A percentile compares a stretch with the other conserved stretches of the same genome.
phyloP scores from a whole-genome alignment of 2,329 filamentous ascomycete genomes.

The Trichoderma citrinoviride region DNA sequence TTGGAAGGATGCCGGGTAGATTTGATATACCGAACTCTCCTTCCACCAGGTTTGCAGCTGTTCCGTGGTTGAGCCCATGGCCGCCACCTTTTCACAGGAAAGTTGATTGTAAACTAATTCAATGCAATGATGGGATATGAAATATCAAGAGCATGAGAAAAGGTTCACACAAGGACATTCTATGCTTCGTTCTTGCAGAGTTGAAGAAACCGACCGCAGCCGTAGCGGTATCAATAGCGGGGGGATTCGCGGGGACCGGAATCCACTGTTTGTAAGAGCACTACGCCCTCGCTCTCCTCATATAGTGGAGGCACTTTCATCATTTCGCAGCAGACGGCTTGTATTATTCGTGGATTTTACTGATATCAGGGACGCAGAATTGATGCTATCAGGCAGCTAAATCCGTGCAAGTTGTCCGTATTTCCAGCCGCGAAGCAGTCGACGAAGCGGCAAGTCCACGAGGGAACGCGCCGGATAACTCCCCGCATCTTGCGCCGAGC shows the following conservation, averaged over 20 bases:
- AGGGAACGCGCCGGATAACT: slow-evolving; percentile 7
- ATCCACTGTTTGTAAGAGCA: slow-evolving; percentile 1
- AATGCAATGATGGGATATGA: background rate
- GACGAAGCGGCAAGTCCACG: background rate
- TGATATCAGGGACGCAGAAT: background rate
- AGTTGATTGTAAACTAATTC: background rate
- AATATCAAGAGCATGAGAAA: background rate
- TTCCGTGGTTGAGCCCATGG: slow-evolving; percentile 28
- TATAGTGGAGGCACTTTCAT: slow-evolving; percentile 16
- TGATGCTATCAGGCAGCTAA: background rate
- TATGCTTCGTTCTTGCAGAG: background rate
- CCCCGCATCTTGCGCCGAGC: slow-evolving; percentile 2
- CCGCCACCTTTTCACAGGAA: background rate
- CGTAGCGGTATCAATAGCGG: background rate
- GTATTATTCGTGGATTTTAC: background rate
- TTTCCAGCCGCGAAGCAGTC: background rate
- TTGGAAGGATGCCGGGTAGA: slow-evolving; percentile 61
- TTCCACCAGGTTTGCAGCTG: slow-evolving; percentile 54
- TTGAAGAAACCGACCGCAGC: background rate
- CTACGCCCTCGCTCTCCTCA: background rate
- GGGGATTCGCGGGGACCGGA: slow-evolving; percentile 7
- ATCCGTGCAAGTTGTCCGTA: background rate
- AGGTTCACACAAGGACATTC: background rate
- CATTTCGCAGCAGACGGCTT: background rate
- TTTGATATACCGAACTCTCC: slow-evolving; percentile 58